Base-by-base conservation (phyloP, 306 rosid species). In the Lupinus albus region DNA sequence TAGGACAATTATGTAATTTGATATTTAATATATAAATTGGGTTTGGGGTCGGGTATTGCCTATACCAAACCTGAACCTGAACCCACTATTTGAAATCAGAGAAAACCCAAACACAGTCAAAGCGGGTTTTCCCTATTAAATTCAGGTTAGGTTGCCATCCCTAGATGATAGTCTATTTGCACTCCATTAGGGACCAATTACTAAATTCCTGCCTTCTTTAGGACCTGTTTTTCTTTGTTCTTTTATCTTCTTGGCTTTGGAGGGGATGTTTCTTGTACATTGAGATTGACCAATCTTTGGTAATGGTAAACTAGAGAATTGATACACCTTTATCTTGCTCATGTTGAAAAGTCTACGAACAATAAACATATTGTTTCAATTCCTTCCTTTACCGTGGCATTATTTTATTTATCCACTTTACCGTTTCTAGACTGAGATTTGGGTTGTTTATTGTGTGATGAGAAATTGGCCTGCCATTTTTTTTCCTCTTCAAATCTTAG, bases 251-350 rank as follows among this genome's bases (percentile, higher is more conserved):
- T 13, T 36, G 35, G 20, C 56, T 1, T 48, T 3, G 30, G 56
- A 12, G 7, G 10, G 15, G 25, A 6, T 6, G 7, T 13, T 8
- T 62, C 3, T 44, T 46, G 13, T 45, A 20, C 14, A 9, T 0
- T 12, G n/a, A 42, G 8, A 46, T 28, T 25, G 32, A n/a, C 35
- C 5, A 10, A 13, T 61, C 8, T 11, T 58, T 58, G 9, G 64
- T 35, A 15, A 33, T 33, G 45, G 8, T 68, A 12, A 39, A 68
- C 54, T 53, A 50, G 35, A 39, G 41, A 39, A 53, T 13, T 68
- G 64, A 25, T 41, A 39, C 12, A 53, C 28, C 12, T 68, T 8
- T 39, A 53, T 21, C 10, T 13, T 53, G 15, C 50, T 53, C 53
- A 8, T 39, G 42, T 41, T 1, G n/a, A 41, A 39, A 41, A 66